phyloP scores from a whole-genome alignment of 1,139 yeast genomes.

The Kurtzmaniella quercitrusa region DNA sequence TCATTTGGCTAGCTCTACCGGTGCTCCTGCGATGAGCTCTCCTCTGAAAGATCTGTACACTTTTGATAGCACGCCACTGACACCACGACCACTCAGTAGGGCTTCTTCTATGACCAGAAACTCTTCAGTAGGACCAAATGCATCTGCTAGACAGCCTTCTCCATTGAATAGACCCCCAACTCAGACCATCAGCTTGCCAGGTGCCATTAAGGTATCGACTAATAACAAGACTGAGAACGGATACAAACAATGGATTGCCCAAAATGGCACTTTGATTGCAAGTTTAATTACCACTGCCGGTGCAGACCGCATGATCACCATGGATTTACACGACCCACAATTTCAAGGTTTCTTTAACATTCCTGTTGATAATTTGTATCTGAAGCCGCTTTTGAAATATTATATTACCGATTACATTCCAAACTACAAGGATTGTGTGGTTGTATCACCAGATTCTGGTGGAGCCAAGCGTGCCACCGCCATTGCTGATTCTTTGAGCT shows the following conservation, averaged over 20 bases:
- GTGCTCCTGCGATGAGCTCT: slow-evolving; percentile 40
- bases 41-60: slow-evolving; percentile 41
- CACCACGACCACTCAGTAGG: slow-evolving; percentile 45
- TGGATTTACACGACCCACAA: slow-evolving; percentile 96
- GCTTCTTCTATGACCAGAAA: slow-evolving; percentile 3
- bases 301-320: slow-evolving; percentile 92
- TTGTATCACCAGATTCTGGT: slow-evolving; percentile 95
- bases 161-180: slow-evolving; percentile 1
- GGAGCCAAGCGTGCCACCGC: slow-evolving; percentile 97
- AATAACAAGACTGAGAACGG: slow-evolving; percentile 49
- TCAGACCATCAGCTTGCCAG: slow-evolving; percentile 29
- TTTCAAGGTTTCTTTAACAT: slow-evolving; percentile 91
- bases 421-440: slow-evolving; percentile 70
- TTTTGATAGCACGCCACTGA: slow-evolving; percentile 62
- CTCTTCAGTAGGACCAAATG: background rate
- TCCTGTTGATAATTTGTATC: slow-evolving; percentile 87
- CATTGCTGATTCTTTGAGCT: slow-evolving; percentile 83
- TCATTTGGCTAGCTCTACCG: slow-evolving; percentile 65
- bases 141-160: slow-evolving; percentile 8
- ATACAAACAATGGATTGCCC: slow-evolving; percentile 93
- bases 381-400: slow-evolving; percentile 78
- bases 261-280: slow-evolving; percentile 90
- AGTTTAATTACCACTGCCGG: slow-evolving; percentile 88
- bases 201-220: slow-evolving; percentile 24
- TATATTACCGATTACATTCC: slow-evolving; percentile 75